phyloP scores from a whole-genome alignment of 305 asterid species.

The Fraxinus ornus region DNA sequence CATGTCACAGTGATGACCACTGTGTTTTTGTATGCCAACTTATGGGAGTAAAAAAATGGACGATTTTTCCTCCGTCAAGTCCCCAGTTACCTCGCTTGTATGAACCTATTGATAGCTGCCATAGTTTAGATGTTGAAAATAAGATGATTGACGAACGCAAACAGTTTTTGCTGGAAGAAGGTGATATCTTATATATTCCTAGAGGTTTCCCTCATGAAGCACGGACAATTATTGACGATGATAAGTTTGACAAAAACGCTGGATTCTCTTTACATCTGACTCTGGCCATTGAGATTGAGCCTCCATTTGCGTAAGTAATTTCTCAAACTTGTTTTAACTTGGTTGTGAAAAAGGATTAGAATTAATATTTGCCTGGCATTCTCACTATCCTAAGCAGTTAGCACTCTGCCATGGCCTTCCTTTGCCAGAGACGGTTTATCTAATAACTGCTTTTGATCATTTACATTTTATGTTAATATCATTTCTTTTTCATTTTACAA shows the following conservation, averaged over 20 bases:
- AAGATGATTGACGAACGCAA: slow-evolving; percentile 27
- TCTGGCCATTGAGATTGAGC: slow-evolving; percentile 77
- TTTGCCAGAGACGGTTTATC: neutral
- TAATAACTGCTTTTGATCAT: neutral
- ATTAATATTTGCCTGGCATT: neutral
- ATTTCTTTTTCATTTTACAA: neutral
- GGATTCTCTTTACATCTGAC: slow-evolving; percentile 79
- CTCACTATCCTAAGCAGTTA: neutral
- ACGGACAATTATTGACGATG: slow-evolving; percentile 35
- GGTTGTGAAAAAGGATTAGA: neutral
- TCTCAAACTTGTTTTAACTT: neutral
- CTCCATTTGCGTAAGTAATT: slow-evolving; percentile 74
- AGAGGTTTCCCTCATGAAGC: slow-evolving; percentile 87
- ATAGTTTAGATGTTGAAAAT: slow-evolving; percentile 29
- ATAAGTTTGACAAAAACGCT: slow-evolving; percentile 21
- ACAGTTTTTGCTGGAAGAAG: slow-evolving; percentile 61
- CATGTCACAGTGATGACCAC: slow-evolving; percentile 80
- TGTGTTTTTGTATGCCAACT: slow-evolving; percentile 87
- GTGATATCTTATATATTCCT: slow-evolving; percentile 79
- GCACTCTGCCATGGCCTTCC: neutral
- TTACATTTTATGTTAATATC: neutral
- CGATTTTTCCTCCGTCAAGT: slow-evolving; percentile 38
- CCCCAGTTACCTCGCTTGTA: slow-evolving; percentile 67
- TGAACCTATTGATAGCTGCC: slow-evolving; percentile 33
- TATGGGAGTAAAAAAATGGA: slow-evolving; percentile 67